These are phyloP conservation scores for Talaromyces sp. DNA, from an alignment of 2,329 filamentous ascomycete genomes.

Conservation along the genomic window DNA sequence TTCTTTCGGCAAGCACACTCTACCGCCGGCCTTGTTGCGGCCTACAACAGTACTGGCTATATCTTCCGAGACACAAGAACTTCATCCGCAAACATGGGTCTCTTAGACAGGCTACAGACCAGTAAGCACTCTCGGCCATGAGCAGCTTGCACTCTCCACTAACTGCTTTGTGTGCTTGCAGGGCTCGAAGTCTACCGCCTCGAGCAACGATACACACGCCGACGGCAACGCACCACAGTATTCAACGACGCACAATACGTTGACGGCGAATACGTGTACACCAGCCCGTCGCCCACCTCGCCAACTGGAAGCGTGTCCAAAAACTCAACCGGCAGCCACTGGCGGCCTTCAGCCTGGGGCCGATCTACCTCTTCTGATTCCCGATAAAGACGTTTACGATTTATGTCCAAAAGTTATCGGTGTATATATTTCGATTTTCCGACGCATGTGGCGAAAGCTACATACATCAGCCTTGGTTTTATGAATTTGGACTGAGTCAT, in stretches of 20 bases:
- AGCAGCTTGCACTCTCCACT: background rate
- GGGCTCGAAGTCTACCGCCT: conserved; percentile 84
- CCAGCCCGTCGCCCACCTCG: conserved; percentile 30
- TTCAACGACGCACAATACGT: conserved; percentile 86
- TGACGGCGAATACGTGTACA: conserved; percentile 91
- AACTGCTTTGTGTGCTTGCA: conserved; percentile 30
- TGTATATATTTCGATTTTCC: background rate
- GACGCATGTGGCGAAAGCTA: background rate
- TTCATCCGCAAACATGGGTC: conserved; percentile 31
- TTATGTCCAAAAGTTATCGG: conserved; percentile 4
- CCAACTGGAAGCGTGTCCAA: conserved; percentile 35
- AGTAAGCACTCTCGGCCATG: conserved; percentile 36
- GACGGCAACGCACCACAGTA: conserved; percentile 85
- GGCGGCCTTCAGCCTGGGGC: conserved; percentile 10
- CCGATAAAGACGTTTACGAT: conserved; percentile 10
- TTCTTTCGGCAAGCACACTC: background rate
- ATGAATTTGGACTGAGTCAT: background rate
- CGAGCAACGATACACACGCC: conserved; percentile 89
- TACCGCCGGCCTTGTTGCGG: background rate
- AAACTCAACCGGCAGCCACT: conserved; percentile 20
- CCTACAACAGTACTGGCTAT: background rate
- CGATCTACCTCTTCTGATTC: conserved; percentile 8
- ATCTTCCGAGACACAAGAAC: background rate
- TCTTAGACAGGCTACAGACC: conserved; percentile 47
- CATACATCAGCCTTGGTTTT: background rate